These are phyloP conservation scores for Phalaenopsis aphrodite DNA, from an alignment of 106 monocot species.

Conservation along the genomic window DNA sequence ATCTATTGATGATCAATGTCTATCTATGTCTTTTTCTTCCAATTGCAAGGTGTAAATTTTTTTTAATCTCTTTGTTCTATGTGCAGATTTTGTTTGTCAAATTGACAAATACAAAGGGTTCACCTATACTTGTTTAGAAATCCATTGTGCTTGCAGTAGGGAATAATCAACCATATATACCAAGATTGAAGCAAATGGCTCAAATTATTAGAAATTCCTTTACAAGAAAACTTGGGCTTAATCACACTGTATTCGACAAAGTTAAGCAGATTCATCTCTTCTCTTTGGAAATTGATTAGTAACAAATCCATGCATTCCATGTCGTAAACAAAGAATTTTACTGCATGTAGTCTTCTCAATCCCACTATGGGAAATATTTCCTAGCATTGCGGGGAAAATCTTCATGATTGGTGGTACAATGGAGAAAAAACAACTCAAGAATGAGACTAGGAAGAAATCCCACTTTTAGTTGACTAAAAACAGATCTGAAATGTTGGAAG, in stretches of 20 bases:
- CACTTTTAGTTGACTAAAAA: constrained; percentile 83
- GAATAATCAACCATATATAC: constrained; percentile 46
- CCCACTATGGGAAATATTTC: constrained; percentile 65
- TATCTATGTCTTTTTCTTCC: neutral
- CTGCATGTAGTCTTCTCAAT: constrained; percentile 87
- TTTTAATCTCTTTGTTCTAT: constrained; percentile 8
- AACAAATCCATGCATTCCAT: constrained; percentile 81
- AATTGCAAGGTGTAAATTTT: neutral
- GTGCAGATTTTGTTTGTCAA: constrained; percentile 79
- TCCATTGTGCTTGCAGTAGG: constrained; percentile 72
- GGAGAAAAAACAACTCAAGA: constrained; percentile 60
- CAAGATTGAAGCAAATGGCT: constrained; percentile 78
- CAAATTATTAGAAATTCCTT: constrained; percentile 58
- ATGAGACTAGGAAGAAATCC: constrained; percentile 95
- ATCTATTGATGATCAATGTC: neutral
- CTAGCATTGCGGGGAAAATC: constrained; percentile 89
- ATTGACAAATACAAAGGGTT: constrained; percentile 79
- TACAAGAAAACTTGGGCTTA: constrained; percentile 79
- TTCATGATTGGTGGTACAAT: constrained; percentile 79
- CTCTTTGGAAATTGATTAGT: constrained; percentile 47
- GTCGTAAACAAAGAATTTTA: constrained; percentile 86
- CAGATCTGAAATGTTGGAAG: constrained; percentile 3
- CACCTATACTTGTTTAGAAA: constrained; percentile 77
- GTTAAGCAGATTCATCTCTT: constrained; percentile 91
- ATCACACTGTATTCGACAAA: constrained; percentile 86